Base-by-base conservation (phyloP, 805 yeast species). In the Candida manassasensis region DNA sequence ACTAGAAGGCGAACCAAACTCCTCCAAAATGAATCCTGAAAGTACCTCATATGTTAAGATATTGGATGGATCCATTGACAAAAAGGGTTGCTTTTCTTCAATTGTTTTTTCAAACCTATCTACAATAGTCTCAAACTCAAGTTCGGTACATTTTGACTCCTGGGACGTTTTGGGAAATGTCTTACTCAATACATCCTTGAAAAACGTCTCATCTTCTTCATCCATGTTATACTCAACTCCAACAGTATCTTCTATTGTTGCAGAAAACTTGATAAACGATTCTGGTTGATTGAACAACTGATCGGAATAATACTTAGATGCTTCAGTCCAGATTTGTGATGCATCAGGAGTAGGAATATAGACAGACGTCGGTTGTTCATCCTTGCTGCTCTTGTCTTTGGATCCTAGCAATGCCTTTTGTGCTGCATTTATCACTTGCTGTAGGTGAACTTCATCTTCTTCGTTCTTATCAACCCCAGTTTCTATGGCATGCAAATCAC, bases 271-370 rank as follows among this genome's bases (percentile, higher is more conserved):
- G 38, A 93, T 84, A 55, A 88, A 90, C 8, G 84, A 69, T 14
- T 77, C 77, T 0, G 97, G 96, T 42, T 79, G 81, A 3, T 56
- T 56, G 58, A 84, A 90, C 16, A 67, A 59, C 27, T 49, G 52
- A 22, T 83, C 82, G 12, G 61, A 61, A 55, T 93, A 93, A 59
- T 74, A 88, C 46, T 80, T 73, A 6, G 65, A 49, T 26, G 86
- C 94, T 16, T 85, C 95, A 3, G 64, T 58, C 96, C 96, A 89
- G 14, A 75, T 66, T 45, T 72, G 72, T 0, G 94, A 81, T 3
- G 97, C 97, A 67, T 87, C 95, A 0, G 98, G 98, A 0, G 98
- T 93, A 2, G 98, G 98, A 48, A 93, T 93, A 57, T 82, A 90
- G 29, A 82, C 81, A 42, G 73, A 72, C 6, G 29, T 16, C n/a